Base-by-base conservation (phyloP, 495 filamentous ascomycete species). In the Polyplosphaeria fusca region DNA sequence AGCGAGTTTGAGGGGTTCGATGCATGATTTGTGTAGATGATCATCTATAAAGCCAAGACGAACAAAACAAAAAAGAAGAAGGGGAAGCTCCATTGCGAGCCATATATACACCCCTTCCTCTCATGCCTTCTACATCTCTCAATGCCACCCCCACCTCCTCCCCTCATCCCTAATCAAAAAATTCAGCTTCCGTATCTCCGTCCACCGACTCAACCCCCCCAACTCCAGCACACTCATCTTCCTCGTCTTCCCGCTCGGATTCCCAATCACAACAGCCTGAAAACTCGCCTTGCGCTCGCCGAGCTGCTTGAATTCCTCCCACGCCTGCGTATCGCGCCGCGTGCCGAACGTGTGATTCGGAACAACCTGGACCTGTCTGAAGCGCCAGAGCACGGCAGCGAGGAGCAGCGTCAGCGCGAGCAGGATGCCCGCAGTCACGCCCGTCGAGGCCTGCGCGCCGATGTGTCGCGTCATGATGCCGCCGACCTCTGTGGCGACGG, bases 161-260 rank as follows among this genome's bases (percentile, higher is more conserved):
- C 43, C 47, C 5, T 45, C 46, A 12, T 60, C 60, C 53, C 53
- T 56, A 38, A 84, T 74, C 55, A 88, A 67, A 45, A 72, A 72
- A 63, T 88, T 88, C 70, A 80, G 79, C 66, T 76, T 77, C 58
- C 85, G 73, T 64, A 88, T 86, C 71, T 88, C 85, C 38, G 77
- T 84, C 83, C 85, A 88, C 25, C 85, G 70, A 38, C 74, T 83
- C 72, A 84, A 66, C 19, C 70, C 68, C 2, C 85, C 85, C 19
- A 88, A 64, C 66, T 88, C 85, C 41, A 88, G 72, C 24, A 86
- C 67, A 56, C 79, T 86, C 75, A 88, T 81, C 43, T 82, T 74
- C 35, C 85, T 73, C 67, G 78, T 82, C 64, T 79, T 83, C 20
- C 82, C 79, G 20, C 76, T 78, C 27, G 85, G 85, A 71, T 84